Percentiles rank a stretch among this genome's conserved stretches.
These are phyloP conservation scores for Dactylonectria macrodidyma DNA, from an alignment of 2,329 filamentous ascomycete species.

Conservation along the genomic window DNA sequence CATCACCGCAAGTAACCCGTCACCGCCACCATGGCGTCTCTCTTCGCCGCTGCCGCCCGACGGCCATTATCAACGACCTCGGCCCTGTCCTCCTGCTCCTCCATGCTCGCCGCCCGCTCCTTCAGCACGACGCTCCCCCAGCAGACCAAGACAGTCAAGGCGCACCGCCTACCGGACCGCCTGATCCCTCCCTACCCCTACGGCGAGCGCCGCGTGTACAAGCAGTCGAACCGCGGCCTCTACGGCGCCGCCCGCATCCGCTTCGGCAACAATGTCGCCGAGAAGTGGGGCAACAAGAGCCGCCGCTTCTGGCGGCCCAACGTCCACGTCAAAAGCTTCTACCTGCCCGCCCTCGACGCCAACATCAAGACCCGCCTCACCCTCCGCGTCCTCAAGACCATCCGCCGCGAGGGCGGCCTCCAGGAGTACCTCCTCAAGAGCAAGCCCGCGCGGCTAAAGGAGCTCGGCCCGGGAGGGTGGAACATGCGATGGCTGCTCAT, in stretches of 20 bases:
- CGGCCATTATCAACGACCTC: constrained; percentile 37
- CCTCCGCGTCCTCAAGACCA: constrained; percentile 78
- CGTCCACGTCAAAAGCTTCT: constrained; percentile 78
- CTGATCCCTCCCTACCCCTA: constrained; percentile 80
- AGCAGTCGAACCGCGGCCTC: constrained; percentile 83
- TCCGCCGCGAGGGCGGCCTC: constrained; percentile 89
- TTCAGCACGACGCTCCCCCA: constrained; percentile 57
- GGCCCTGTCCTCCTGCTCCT: constrained; percentile 32
- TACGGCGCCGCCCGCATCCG: constrained; percentile 80
- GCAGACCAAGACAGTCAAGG: constrained; percentile 58
- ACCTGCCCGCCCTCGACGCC: constrained; percentile 72
- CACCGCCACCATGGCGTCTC: constrained; percentile 40
- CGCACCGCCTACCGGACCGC: constrained; percentile 61
- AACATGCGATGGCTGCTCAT: constrained; percentile 90
- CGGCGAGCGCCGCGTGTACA: constrained; percentile 79
- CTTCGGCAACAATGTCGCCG: constrained; percentile 85
- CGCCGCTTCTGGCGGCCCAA: constrained; percentile 84
- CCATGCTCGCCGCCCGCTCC: constrained; percentile 33
- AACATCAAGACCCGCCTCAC: constrained; percentile 79
- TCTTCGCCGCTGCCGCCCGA: constrained; percentile 41
- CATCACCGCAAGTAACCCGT: not conserved
- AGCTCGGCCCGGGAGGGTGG: constrained; percentile 93
- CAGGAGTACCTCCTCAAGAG: constrained; percentile 92
- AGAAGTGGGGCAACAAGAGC: constrained; percentile 78
- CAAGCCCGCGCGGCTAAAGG: constrained; percentile 83